Percentiles rank a stretch among this genome's conserved stretches.
These are phyloP conservation scores for Lanmaoa pseudosensibilis DNA, from an alignment of 768 basidiomycete genomes.

Conservation along the genomic window DNA sequence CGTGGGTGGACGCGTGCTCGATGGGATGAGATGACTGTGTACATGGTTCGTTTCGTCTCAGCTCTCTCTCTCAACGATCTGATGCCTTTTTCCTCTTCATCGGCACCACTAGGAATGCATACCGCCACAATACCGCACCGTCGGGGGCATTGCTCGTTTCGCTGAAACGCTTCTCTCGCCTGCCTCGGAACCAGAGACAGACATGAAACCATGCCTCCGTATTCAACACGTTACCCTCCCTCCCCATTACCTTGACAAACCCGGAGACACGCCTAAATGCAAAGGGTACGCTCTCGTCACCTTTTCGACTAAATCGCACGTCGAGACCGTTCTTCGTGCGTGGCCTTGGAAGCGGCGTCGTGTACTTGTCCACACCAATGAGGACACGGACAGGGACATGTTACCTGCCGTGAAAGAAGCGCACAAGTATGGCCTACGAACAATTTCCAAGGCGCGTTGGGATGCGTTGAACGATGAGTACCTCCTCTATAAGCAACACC, in stretches of 20 bases:
- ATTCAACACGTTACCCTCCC: conserved; percentile 60
- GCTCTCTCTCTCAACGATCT: background rate
- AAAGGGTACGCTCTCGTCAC: conserved; percentile 79
- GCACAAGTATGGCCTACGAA: conserved; percentile 57
- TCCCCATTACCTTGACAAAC: conserved; percentile 62
- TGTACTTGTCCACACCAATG: background rate
- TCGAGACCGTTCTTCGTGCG: conserved; percentile 39
- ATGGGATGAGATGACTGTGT: conserved; percentile 67
- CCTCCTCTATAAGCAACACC: conserved; percentile 53
- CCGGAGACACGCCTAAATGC: conserved; percentile 53
- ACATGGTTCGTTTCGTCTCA: conserved; percentile 49
- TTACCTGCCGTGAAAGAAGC: conserved; percentile 42
- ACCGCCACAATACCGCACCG: conserved; percentile 51
- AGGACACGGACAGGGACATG: background rate
- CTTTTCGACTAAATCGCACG: conserved; percentile 42
- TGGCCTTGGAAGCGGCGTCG: conserved; percentile 62
- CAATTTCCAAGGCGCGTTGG: conserved; percentile 60
- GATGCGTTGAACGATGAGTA: conserved; percentile 67
- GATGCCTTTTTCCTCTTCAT: background rate
- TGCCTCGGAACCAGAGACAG: background rate
- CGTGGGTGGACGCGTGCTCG: conserved; percentile 39
- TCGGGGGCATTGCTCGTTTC: conserved; percentile 52
- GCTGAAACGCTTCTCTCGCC: conserved; percentile 36
- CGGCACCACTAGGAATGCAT: conserved; percentile 60
- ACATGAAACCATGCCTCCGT: conserved; percentile 10